Percentiles rank a stretch among this genome's conserved stretches.
Evolutionary conservation across 2,329 filamentous ascomycete species (phyloP).

Genomic region (Pochonia chlamydosporia): DNA sequence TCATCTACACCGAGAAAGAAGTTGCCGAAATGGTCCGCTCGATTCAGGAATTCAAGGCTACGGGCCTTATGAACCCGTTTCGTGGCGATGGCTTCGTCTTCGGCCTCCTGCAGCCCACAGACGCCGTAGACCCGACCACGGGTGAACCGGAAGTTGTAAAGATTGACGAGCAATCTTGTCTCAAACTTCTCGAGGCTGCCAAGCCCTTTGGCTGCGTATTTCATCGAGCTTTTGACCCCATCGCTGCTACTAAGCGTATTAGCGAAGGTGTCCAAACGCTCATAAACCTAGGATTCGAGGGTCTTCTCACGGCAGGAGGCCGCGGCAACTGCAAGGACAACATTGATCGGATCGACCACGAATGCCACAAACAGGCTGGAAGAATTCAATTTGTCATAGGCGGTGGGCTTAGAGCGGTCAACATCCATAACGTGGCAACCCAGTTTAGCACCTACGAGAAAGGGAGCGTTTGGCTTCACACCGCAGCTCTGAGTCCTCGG

Average conservation of each 20-base stretch:
- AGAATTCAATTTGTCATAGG: constrained; percentile 45
- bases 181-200: constrained; percentile 34
- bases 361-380: constrained; percentile 24
- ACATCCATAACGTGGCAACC: constrained; percentile 24
- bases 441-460: constrained; percentile 18
- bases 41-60: constrained; percentile 31
- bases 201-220: constrained; percentile 42
- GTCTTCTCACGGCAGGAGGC: constrained; percentile 49
- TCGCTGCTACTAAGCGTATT: constrained; percentile 24
- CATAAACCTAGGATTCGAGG: constrained; percentile 39
- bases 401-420: constrained; percentile 42
- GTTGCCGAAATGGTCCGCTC: constrained; percentile 35
- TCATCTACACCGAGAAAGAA: constrained; percentile 42
- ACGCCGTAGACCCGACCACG: constrained; percentile 1
- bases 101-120: constrained; percentile 32
- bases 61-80: constrained; percentile 28
- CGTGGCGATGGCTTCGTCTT: constrained; percentile 54
- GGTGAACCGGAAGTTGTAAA: constrained; percentile 9
- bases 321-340: constrained; percentile 35
- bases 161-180: constrained; percentile 37
- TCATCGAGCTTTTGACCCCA: constrained; percentile 50
- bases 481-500: constrained; percentile 26
- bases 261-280: constrained; percentile 27
- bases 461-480: constrained; percentile 38
- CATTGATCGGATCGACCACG: constrained; percentile 24